Evolutionary conservation across 257 asterid genomes (phyloP).

Genomic region (Euphrasia confusa): DNA sequence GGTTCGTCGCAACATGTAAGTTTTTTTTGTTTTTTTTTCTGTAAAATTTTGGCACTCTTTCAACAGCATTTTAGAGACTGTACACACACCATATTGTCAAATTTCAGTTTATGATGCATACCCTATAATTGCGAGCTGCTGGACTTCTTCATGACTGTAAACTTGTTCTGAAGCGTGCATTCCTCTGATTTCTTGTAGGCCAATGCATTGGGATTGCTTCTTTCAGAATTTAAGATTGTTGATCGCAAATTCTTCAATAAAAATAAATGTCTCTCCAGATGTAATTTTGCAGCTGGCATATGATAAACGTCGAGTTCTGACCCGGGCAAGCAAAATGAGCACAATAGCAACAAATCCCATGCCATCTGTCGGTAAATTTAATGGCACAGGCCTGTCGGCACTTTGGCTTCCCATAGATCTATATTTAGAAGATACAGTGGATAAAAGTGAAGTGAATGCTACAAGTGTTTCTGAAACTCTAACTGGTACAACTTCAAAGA

Average conservation of each 20-base stretch:
- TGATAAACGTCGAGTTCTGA: conserved; percentile 44
- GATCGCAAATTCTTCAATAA: conserved; percentile 59
- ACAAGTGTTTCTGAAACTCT: conserved; percentile 85
- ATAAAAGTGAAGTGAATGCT: conserved; percentile 70
- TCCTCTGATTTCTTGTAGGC: conserved; percentile 47
- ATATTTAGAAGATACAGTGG: conserved; percentile 85
- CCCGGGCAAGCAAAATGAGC: conserved; percentile 74
- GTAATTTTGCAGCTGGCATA: conserved; percentile 76
- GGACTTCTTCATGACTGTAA: conserved; percentile 15
- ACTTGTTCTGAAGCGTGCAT: conserved; percentile 27
- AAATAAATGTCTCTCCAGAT: conserved; percentile 69
- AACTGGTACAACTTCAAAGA: conserved; percentile 39
- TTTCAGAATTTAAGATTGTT: conserved; percentile 63
- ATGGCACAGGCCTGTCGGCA: conserved; percentile 55
- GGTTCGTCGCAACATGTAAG: conserved; percentile 88
- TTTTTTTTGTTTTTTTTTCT: conserved; percentile 25
- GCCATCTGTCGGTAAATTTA: conserved; percentile 54
- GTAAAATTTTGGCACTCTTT: conserved; percentile 7
- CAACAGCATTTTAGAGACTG: neutral
- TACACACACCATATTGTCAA: conserved; percentile 6
- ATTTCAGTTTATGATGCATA: conserved; percentile 11
- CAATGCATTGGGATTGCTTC: conserved; percentile 68
- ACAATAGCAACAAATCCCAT: conserved; percentile 51
- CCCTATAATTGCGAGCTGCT: conserved; percentile 18
- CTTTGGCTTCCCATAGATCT: conserved; percentile 94